Evolutionary conservation across 2,329 filamentous ascomycete genomes (phyloP).

Genomic region (Apiospora rasikravindrae): DNA sequence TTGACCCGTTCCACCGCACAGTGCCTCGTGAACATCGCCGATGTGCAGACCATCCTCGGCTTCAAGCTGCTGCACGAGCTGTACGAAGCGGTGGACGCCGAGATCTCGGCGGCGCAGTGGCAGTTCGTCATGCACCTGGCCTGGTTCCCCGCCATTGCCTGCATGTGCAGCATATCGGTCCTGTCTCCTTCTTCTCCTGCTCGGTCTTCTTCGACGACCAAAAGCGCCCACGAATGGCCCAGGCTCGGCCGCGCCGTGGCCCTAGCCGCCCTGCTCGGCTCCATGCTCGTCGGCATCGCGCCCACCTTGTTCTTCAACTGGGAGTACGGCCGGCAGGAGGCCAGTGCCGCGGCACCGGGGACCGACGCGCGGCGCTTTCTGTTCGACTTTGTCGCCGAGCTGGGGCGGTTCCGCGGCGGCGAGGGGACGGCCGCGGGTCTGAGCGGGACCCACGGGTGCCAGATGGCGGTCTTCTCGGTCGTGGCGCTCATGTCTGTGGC

Average conservation of each 20-base stretch:
- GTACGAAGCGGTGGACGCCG: not conserved
- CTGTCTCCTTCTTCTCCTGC: not conserved
- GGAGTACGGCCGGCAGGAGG: not conserved
- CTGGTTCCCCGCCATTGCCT: not conserved
- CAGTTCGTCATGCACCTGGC: constrained; percentile 6
- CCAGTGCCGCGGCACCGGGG: not conserved
- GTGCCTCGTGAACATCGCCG: constrained; percentile 1
- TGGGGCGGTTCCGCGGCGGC: not conserved
- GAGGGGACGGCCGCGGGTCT: too few relatives aligned
- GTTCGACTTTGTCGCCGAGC: not conserved
- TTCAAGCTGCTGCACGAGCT: not conserved
- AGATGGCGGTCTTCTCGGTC: not conserved
- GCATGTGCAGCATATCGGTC: not conserved
- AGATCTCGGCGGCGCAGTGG: constrained; percentile 3
- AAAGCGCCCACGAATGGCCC: not conserved
- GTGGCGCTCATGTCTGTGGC: not conserved
- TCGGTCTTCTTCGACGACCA: not conserved
- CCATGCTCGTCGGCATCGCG: not conserved
- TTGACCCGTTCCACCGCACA: not conserved
- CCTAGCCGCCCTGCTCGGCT: not conserved
- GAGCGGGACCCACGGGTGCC: not conserved
- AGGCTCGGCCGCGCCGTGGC: not conserved
- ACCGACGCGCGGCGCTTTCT: not conserved
- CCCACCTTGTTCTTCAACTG: not conserved
- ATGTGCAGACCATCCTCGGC: not conserved